These are phyloP conservation scores for Russula virescens DNA, from an alignment of 768 basidiomycete species.

Conservation along the genomic window DNA sequence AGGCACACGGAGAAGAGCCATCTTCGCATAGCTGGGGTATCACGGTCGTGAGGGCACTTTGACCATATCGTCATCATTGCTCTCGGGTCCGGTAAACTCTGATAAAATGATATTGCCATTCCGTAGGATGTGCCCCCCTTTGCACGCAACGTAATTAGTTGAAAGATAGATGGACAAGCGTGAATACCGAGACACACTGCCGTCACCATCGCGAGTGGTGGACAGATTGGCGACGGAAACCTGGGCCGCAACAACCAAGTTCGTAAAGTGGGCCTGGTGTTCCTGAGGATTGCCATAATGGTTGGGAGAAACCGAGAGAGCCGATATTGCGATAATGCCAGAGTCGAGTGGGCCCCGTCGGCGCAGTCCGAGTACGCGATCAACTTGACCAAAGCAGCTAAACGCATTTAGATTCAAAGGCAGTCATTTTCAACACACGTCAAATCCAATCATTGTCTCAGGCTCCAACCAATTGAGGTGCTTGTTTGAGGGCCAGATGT, in stretches of 20 bases:
- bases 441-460: constrained; percentile 13
- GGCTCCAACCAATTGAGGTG: neutral
- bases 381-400: constrained; percentile 17
- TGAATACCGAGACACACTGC: constrained; percentile 1
- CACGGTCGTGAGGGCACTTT: neutral
- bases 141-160: neutral
- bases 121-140: neutral
- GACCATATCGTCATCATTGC: constrained; percentile 13
- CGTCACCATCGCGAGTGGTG: neutral
- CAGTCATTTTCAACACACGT: constrained; percentile 10
- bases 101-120: constrained; percentile 4
- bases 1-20: constrained; percentile 1
- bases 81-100: neutral
- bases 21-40: neutral
- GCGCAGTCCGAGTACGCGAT: constrained; percentile 12
- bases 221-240: constrained; percentile 11
- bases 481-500: neutral
- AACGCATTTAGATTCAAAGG: constrained; percentile 9
- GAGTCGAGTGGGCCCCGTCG: constrained; percentile 6
- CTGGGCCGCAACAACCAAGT: neutral
- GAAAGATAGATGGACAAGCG: neutral
- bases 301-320: constrained; percentile 3
- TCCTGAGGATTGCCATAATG: constrained; percentile 11
- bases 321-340: constrained; percentile 13
- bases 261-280: constrained; percentile 12